Evolutionary conservation across 1,139 yeast species (phyloP).

Genomic region (Yamadazyma membranifaciens): DNA sequence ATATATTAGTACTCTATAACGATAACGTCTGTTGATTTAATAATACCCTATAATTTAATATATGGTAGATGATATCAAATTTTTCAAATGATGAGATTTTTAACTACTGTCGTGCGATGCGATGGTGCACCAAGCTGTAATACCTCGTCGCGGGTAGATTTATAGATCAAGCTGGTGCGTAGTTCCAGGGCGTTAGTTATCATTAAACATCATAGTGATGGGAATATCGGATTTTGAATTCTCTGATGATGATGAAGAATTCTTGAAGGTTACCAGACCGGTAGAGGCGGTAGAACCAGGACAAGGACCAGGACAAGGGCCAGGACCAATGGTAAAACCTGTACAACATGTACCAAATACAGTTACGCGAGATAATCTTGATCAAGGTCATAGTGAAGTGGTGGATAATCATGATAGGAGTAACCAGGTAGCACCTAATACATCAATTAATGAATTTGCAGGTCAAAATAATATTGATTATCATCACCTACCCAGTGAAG

Average conservation of each 20-base stretch:
- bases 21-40: not conserved
- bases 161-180: not conserved
- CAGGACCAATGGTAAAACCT: not conserved
- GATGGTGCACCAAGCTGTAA: not conserved
- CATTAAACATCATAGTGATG: constrained; percentile 4
- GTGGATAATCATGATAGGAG: not conserved
- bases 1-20: not conserved
- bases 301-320: not conserved
- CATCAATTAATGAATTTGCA: not conserved
- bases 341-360: not conserved
- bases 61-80: constrained; percentile 1
- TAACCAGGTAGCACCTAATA: not conserved
- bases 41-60: too few relatives aligned
- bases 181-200: not conserved
- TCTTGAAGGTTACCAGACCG: constrained; percentile 14
- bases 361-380: not conserved
- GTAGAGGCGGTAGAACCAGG: not conserved
- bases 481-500: constrained; percentile 11
- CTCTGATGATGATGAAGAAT: constrained; percentile 42
- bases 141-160: not conserved
- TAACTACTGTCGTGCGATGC: constrained; percentile 2
- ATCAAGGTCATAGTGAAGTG: not conserved
- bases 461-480: not conserved
- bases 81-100: constrained; percentile 5
- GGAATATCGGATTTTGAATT: constrained; percentile 21